phyloP scores from a whole-genome alignment of 2,329 filamentous ascomycete species.

The Clonostachys solani region DNA sequence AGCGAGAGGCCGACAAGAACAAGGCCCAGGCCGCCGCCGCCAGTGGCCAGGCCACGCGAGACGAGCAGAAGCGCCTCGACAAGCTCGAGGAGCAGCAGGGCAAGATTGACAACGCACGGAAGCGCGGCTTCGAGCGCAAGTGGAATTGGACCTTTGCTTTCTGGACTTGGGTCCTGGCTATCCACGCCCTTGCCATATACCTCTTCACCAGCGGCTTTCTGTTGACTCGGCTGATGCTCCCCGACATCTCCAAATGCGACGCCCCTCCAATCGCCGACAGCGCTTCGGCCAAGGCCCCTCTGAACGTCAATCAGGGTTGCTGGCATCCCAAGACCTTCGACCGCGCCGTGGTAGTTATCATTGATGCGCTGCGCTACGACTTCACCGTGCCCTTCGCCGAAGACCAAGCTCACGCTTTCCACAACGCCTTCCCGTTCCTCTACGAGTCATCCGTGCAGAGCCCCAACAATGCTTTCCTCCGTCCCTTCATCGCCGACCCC shows the following conservation, averaged over 20 bases:
- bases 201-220: slow-evolving; percentile 96
- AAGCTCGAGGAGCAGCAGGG: slow-evolving; percentile 38
- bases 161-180: slow-evolving; percentile 64
- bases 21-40: not conserved
- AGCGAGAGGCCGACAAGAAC: not conserved
- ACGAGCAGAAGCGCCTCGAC: slow-evolving; percentile 24
- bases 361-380: slow-evolving; percentile 94
- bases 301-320: slow-evolving; percentile 63
- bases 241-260: slow-evolving; percentile 69
- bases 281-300: slow-evolving; percentile 23
- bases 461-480: slow-evolving; percentile 80
- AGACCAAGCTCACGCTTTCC: slow-evolving; percentile 50
- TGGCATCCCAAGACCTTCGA: slow-evolving; percentile 96
- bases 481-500: slow-evolving; percentile 95
- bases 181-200: slow-evolving; percentile 79
- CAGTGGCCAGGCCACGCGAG: slow-evolving; percentile 7
- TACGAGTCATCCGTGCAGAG: slow-evolving; percentile 73
- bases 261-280: slow-evolving; percentile 59
- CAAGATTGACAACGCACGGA: slow-evolving; percentile 41
- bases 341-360: slow-evolving; percentile 83
- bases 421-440: slow-evolving; percentile 83
- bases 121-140: slow-evolving; percentile 43
- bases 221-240: slow-evolving; percentile 76
- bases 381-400: slow-evolving; percentile 70
- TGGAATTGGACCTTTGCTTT: slow-evolving; percentile 61